Conservation (phyloP, 306 rosid genomes). For the Gillenia trifoliata region DNA sequence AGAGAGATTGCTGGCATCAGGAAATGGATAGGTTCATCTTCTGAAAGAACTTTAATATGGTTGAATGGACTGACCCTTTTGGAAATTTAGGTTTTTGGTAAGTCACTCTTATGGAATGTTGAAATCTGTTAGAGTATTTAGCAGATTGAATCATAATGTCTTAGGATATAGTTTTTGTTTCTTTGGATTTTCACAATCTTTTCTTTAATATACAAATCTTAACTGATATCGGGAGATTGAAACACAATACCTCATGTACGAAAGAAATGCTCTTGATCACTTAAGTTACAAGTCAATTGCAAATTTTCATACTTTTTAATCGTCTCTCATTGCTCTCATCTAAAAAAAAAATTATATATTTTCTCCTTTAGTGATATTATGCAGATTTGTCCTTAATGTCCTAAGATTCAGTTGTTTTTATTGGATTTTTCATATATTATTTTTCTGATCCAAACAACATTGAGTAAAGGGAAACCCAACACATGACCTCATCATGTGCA, state of each 20-base stretch:
- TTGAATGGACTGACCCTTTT: neutral
- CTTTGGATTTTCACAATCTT: neutral
- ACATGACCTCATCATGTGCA: neutral
- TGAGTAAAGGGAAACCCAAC: neutral
- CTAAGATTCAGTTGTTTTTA: no score
- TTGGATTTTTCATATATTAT: neutral
- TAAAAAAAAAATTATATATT: no score
- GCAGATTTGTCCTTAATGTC: neutral
- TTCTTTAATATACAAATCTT: neutral
- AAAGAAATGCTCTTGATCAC: no score
- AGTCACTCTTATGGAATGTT: neutral
- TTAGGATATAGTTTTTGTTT: neutral
- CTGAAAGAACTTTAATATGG: neutral
- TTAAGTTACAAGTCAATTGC: no score
- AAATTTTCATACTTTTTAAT: no score
- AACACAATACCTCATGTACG: no score
- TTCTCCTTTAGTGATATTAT: no score
- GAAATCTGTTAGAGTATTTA: neutral
- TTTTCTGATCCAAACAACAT: neutral
- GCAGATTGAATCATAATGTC: neutral
- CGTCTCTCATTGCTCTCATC: no score
- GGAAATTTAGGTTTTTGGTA: neutral
- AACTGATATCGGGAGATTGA: no score
- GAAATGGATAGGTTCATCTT: neutral
- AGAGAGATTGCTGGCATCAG: neutral